Evolutionary conservation across 2,329 filamentous ascomycete species (phyloP), one percentile per base, ranked within the genome.

Genomic region (Penicillium brasilianum): DNA sequence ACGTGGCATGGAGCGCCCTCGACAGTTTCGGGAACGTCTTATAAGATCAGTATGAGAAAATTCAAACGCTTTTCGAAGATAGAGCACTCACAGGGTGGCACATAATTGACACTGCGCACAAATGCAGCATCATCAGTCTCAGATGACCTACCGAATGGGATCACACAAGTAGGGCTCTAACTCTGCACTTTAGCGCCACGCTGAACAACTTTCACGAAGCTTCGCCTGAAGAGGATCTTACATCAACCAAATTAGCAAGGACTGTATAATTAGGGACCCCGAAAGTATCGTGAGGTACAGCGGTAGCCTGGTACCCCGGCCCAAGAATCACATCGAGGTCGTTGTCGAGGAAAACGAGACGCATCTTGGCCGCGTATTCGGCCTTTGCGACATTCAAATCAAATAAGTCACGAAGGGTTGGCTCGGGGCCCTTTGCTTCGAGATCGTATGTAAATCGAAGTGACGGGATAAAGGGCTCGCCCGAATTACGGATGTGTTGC

Each of bases 1-100:
- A 71, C 60, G 46, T 69, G 65, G 55, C 69, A 71, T 0, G 70
- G 68, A 0, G 66, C 66, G 2, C 61, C 63, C 18, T 72, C 69
- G 2, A 71, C 48, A 14, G 61, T 55, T 1, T 65, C 55, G 0
- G 70, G 68, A 6, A 41, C 7, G 54, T 72, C 67, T 71, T 2
- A 16, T n/a, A 3, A 8, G 13, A 28, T 46, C 20, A 28, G 43
- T 22, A 20, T 14, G 3, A 1, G 0, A 6, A 18, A 5, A n/a
- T 13, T 13, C 7, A 20, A 13, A 28, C 25, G 25, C 25, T 11
- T 6, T 41, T 16, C 11, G 0, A 32, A 30, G 28, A 50, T 5
- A 9, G 10, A 34, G 14, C 8, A 62, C 67, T 56, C 57, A 72
- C 70, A 72, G 0, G 58, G 51, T 8, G 69, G 69, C 1, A 28